These are phyloP conservation scores for Wickerhamomyces bisporus DNA, from an alignment of 805 yeast genomes.

Conservation along the genomic window DNA sequence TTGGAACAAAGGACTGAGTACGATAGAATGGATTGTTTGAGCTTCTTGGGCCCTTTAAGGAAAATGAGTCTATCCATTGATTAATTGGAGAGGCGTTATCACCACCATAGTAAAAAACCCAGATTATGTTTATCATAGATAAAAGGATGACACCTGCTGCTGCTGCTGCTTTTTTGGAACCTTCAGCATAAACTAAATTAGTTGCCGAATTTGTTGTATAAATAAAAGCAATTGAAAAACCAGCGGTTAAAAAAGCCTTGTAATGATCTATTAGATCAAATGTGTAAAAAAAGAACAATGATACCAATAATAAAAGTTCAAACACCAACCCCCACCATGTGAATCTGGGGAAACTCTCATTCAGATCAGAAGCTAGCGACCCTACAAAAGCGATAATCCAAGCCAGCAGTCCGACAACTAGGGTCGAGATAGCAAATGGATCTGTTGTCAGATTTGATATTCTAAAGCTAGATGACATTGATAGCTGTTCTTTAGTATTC, in stretches of 20 bases:
- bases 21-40: conserved; percentile 24
- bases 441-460: conserved; percentile 60
- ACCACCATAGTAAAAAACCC: conserved; percentile 88
- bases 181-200: conserved; percentile 62
- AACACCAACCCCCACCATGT: conserved; percentile 97
- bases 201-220: conserved; percentile 85
- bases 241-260: conserved; percentile 39
- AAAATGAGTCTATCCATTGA: conserved; percentile 78
- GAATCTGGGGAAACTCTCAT: conserved; percentile 62
- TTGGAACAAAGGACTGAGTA: conserved; percentile 5
- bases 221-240: conserved; percentile 62
- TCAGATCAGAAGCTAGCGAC: conserved; percentile 51
- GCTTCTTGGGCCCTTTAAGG: conserved; percentile 45
- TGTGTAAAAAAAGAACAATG: conserved; percentile 49
- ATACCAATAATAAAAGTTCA: conserved; percentile 55
- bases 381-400: conserved; percentile 92
- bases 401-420: conserved; percentile 66
- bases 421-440: conserved; percentile 83
- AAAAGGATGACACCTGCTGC: conserved; percentile 88
- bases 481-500: neutral
- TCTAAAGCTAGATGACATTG: conserved; percentile 15
- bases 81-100: conserved; percentile 86
- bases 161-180: conserved; percentile 72
- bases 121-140: conserved; percentile 74
- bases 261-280: conserved; percentile 65